Percentiles rank a stretch among this genome's conserved stretches.
phyloP scores from a whole-genome alignment of 2,329 filamentous ascomycete genomes.

The Monilinia vaccinii-corymbosi region DNA sequence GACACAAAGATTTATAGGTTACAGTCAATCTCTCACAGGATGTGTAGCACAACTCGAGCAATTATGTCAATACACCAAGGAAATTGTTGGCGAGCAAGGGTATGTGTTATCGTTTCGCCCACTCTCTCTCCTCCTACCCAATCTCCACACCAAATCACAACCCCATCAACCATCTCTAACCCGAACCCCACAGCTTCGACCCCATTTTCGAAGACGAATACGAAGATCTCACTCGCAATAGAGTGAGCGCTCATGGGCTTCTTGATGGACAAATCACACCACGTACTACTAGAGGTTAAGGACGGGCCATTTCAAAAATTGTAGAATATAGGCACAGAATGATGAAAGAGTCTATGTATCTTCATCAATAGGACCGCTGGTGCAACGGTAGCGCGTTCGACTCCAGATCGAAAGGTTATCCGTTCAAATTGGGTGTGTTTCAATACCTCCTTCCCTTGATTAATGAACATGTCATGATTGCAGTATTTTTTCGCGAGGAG shows the following conservation, averaged over 20 bases:
- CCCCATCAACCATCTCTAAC: neutral
- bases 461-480: too few species aligned
- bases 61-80: constrained; percentile 47
- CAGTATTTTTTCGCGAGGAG: too few species aligned
- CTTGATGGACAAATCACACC: constrained; percentile 1
- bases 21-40: constrained; percentile 44
- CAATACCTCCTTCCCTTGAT: constrained; percentile 10
- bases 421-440: constrained; percentile 27
- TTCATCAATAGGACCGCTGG: constrained; percentile 8
- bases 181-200: constrained; percentile 11
- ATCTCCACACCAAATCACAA: neutral
- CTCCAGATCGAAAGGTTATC: constrained; percentile 27
- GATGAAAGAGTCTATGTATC: neutral
- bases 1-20: constrained; percentile 24
- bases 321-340: neutral
- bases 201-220: constrained; percentile 12
- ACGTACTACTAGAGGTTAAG: neutral
- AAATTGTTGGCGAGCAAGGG: constrained; percentile 47
- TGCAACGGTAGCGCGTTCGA: constrained; percentile 7
- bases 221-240: constrained; percentile 10
- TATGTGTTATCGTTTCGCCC: constrained; percentile 11
- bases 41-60: constrained; percentile 45
- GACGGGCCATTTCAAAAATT: neutral
- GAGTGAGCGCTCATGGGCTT: neutral
- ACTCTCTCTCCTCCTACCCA: neutral